Evolutionary conservation across 163 green algal genomes (phyloP), one percentile per base, ranked within the genome.

Genomic region (Volvox carteri): DNA sequence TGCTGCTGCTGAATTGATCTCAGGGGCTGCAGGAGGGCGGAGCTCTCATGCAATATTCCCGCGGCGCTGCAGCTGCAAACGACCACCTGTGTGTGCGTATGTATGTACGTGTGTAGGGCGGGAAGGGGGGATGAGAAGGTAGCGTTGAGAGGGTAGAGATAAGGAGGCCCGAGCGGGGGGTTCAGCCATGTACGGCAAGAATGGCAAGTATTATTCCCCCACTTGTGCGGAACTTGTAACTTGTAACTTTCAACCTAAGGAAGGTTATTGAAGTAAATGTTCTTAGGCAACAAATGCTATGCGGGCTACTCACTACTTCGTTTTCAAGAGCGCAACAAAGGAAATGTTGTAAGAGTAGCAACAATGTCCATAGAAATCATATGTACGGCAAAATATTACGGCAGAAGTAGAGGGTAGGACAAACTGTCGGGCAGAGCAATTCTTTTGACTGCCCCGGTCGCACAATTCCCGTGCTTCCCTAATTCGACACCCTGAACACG

Each of bases 61-160:
- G 79, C 79, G 4, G 62, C 46, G 62, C 79, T 86, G 42, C 79
- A 86, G 62, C 42, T 70, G 44, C n/a, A n/a, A 44, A 86, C 79
- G n/a, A 86, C 79, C 42, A 86, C 62, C 79, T 86, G 60, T 60
- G 50, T 12, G 50, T 60, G 16, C 12, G 50, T 16, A 60, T 25
- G 12, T 58, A 16, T 16, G 16, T 58, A 12, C 12, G 12, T 30
- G n/a, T 23, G 48, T 14, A n/a, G n/a, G 23, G 58, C 12, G 48
- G 48, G 48, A 14, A 58, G 14, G 48, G 11, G 12, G 12, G 14
- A n/a, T n/a, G 48, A 14, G 48, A 14, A 14, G 48, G 48, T 23
- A 58, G 48, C 14, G 12, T 14, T 23, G 48, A 14, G 48, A 14
- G 48, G 48, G 48, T 23, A 58, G 48, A 58, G 48, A 14, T 11